A percentile compares a stretch with the other conserved stretches of the same genome.
Evolutionary conservation across 148 eudicot genomes (phyloP).

Genomic region (Camellia japonica): DNA sequence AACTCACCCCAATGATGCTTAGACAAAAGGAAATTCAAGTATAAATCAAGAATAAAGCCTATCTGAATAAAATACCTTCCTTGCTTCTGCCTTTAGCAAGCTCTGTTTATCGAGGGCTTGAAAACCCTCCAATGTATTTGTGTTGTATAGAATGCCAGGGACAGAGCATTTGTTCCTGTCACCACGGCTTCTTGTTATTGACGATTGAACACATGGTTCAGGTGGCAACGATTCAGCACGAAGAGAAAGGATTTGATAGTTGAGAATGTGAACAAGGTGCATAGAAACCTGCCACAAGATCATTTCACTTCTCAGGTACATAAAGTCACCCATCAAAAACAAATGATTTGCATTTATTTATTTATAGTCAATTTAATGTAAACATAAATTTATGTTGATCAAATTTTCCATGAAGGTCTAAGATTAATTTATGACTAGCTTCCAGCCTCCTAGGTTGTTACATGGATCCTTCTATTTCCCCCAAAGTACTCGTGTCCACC

Average conservation of each 20-base stretch:
- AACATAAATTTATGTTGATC: neutral
- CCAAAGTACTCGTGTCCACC: no score
- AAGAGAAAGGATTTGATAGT: conserved; percentile 76
- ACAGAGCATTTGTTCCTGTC: conserved; percentile 81
- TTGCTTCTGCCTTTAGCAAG: conserved; percentile 69
- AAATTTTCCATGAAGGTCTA: neutral
- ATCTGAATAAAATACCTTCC: conserved; percentile 44
- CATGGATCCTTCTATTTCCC: no score
- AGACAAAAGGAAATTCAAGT: neutral
- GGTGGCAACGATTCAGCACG: conserved; percentile 80
- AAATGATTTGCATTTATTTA: neutral
- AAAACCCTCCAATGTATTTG: conserved; percentile 81
- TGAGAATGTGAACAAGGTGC: conserved; percentile 72
- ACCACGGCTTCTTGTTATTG: conserved; percentile 27
- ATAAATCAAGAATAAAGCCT: neutral
- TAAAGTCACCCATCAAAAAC: neutral
- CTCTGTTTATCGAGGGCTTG: conserved; percentile 61
- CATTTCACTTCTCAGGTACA: neutral
- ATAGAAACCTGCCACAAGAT: conserved; percentile 59
- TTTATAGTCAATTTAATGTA: neutral
- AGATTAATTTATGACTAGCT: neutral
- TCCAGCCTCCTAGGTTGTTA: neutral
- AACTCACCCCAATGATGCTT: neutral
- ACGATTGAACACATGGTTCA: conserved; percentile 48
- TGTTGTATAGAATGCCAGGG: conserved; percentile 75